Conservation (phyloP, 441 rosid species). For the Erodium trifolium region DNA sequence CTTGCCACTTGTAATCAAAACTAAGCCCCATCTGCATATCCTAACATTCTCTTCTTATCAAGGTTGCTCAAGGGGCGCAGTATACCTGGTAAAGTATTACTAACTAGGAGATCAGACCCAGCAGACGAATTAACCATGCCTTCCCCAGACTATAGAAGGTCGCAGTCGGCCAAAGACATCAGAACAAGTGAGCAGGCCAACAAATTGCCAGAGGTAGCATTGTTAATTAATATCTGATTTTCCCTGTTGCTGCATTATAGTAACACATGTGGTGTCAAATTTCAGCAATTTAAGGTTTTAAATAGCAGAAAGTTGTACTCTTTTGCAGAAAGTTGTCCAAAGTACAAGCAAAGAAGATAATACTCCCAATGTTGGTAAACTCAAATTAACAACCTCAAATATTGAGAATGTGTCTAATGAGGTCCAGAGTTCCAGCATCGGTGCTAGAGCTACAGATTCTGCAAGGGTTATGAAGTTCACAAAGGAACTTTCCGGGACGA, state of each 20-base stretch:
- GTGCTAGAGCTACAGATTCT: conserved; percentile 81
- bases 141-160: conserved; percentile 62
- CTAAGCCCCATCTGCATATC: not conserved
- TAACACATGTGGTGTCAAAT: not conserved
- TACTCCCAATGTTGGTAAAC: conserved; percentile 21
- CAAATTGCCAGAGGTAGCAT: conserved; percentile 42
- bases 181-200: conserved; percentile 49
- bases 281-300: not conserved
- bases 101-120: conserved; percentile 72
- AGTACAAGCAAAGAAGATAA: conserved; percentile 33
- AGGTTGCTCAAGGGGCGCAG: conserved; percentile 91
- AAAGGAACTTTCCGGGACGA: conserved; percentile 63
- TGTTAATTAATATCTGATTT: conserved; percentile 6
- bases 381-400: conserved; percentile 24
- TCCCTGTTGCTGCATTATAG: not conserved
- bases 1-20: not conserved
- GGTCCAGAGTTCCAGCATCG: conserved; percentile 45
- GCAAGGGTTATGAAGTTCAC: conserved; percentile 84
- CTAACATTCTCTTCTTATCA: conserved; percentile 9
- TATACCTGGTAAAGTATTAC: conserved; percentile 83
- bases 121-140: conserved; percentile 33
- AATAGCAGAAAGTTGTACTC: conserved; percentile 14
- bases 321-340: conserved; percentile 43
- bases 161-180: conserved; percentile 67
- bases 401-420: conserved; percentile 41